These are phyloP conservation scores for Leccinum laetum DNA, from an alignment of 1,284 basidiomycete genomes.

Conservation along the genomic window DNA sequence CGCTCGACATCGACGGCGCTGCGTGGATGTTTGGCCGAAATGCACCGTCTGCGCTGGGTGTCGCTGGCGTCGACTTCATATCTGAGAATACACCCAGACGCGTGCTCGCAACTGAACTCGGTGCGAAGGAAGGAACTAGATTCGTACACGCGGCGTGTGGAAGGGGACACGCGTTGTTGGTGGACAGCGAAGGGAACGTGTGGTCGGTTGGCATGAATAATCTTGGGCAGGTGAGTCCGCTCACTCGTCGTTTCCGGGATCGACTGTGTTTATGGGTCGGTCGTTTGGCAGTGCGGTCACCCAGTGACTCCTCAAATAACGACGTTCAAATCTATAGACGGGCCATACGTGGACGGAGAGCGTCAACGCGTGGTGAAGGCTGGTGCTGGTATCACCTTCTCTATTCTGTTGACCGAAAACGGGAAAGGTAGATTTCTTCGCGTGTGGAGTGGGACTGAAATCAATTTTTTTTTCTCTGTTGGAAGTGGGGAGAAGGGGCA, in stretches of 20 bases:
- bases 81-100: slow-evolving; percentile 73
- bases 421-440: slow-evolving; percentile 60
- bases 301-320: slow-evolving; percentile 60
- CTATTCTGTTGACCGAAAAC: slow-evolving; percentile 75
- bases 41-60: slow-evolving; percentile 57
- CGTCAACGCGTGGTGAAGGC: slow-evolving; percentile 72
- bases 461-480: slow-evolving; percentile 57
- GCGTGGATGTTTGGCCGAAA: slow-evolving; percentile 91
- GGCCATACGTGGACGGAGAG: slow-evolving; percentile 50
- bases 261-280: slow-evolving; percentile 15
- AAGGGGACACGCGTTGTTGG: slow-evolving; percentile 79
- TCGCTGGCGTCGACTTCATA: slow-evolving; percentile 53
- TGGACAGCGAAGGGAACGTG: slow-evolving; percentile 78
- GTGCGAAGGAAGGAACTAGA: slow-evolving; percentile 57
- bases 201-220: slow-evolving; percentile 87
- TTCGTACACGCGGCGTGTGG: slow-evolving; percentile 87
- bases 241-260: neutral
- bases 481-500: slow-evolving; percentile 95
- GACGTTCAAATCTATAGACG: slow-evolving; percentile 64
- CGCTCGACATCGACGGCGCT: slow-evolving; percentile 71
- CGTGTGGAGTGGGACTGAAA: slow-evolving; percentile 6
- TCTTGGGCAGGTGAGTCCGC: slow-evolving; percentile 69
- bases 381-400: slow-evolving; percentile 83
- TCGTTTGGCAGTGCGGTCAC: slow-evolving; percentile 55
- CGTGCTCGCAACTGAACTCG: slow-evolving; percentile 60